Evolutionary conservation across 192 early-diverging fungal species (phyloP).

Genomic region (Gamsiella multidivaricata): DNA sequence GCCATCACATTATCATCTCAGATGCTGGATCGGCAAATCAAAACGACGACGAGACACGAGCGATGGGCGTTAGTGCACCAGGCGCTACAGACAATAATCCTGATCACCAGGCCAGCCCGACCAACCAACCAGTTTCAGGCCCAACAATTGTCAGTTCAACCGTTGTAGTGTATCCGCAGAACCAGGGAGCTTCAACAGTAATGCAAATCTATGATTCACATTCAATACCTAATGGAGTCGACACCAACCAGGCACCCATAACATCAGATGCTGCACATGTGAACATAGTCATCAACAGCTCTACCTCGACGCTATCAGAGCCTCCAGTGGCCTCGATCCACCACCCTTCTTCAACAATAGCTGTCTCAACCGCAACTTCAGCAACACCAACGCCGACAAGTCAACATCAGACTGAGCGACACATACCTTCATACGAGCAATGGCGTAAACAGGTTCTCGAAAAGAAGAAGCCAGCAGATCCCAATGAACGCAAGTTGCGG

Average conservation of each 20-base stretch:
- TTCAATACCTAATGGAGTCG: too few relatives aligned
- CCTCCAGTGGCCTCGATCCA: too few relatives aligned
- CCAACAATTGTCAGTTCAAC: constrained; percentile 23
- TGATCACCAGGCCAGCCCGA: neutral
- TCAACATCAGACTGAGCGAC: constrained; percentile 13
- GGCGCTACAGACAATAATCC: neutral
- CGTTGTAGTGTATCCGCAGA: neutral
- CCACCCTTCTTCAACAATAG: too few relatives aligned
- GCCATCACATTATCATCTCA: constrained; percentile 1
- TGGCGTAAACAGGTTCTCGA: constrained; percentile 49
- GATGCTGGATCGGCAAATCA: neutral
- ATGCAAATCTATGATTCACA: too few relatives aligned
- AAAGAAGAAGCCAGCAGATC: constrained; percentile 34
- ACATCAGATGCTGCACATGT: too few relatives aligned
- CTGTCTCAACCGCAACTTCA: neutral
- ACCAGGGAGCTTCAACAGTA: neutral
- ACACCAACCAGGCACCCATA: constrained; percentile 2
- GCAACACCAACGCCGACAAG: neutral
- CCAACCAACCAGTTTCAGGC: constrained; percentile 11
- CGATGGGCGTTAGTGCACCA: too few relatives aligned
- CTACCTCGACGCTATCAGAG: too few relatives aligned
- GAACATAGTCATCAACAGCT: too few relatives aligned
- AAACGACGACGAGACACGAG: neutral
- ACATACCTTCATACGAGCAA: constrained; percentile 47
- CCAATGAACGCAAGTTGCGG: constrained; percentile 35